Conservation (phyloP, 164 flowering plant species). For the Echeveria elegans region DNA sequence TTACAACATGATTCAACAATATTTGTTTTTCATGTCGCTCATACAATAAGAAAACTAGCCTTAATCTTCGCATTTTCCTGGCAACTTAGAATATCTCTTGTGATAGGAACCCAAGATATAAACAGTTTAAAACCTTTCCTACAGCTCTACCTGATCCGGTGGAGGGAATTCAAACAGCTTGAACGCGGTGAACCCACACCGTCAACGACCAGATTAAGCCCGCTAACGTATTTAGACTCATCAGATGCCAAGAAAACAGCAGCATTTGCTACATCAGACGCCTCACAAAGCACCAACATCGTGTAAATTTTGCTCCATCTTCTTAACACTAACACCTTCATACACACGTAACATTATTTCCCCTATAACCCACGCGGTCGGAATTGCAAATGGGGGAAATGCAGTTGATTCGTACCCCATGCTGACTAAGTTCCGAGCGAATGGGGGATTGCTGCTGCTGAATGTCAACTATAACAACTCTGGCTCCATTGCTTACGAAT, state of each 20-base stretch:
- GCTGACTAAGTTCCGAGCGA: slow-evolving; percentile 6
- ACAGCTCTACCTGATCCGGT: slow-evolving; percentile 21
- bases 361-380: slow-evolving; percentile 34
- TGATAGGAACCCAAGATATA: too few species aligned
- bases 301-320: slow-evolving; percentile 24
- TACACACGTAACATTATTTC: slow-evolving; percentile 35
- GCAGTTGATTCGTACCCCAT: slow-evolving; percentile 38
- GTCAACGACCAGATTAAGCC: slow-evolving; percentile 86
- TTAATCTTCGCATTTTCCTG: too few species aligned
- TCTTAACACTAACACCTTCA: slow-evolving; percentile 26
- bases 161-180: slow-evolving; percentile 33
- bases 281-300: slow-evolving; percentile 40
- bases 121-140: too few species aligned
- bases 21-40: background rate
- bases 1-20: background rate
- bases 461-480: slow-evolving; percentile 72
- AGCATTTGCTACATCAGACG: slow-evolving; percentile 61
- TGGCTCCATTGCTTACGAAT: slow-evolving; percentile 67
- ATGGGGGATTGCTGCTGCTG: slow-evolving; percentile 14
- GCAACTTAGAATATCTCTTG: too few species aligned
- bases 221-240: slow-evolving; percentile 74
- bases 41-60: background rate
- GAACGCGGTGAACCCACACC: slow-evolving; percentile 66
- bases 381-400: slow-evolving; percentile 44
- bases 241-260: slow-evolving; percentile 72